These are phyloP conservation scores for Penicillium sp. DNA, from an alignment of 2,329 filamentous ascomycete genomes.

Conservation along the genomic window DNA sequence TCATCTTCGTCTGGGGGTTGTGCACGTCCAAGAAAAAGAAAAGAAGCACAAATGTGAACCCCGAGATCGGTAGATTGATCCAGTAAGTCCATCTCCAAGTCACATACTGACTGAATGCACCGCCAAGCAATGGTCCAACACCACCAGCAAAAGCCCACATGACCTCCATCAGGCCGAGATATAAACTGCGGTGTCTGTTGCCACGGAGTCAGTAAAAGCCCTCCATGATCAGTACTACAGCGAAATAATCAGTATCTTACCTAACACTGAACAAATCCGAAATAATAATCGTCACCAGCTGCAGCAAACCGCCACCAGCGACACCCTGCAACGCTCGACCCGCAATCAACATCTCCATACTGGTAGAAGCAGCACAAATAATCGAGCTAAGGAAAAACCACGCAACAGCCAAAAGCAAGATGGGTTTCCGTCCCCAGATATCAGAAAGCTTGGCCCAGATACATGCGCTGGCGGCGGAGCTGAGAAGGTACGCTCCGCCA, in stretches of 20 bases:
- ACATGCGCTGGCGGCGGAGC: constrained; percentile 57
- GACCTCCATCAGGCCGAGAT: constrained; percentile 45
- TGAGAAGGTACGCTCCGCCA: constrained; percentile 63
- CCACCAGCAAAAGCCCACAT: constrained; percentile 50
- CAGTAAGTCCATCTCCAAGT: constrained; percentile 50
- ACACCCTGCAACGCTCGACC: constrained; percentile 48
- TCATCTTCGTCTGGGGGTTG: constrained; percentile 45
- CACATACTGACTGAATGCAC: constrained; percentile 38
- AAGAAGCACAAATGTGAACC: constrained; percentile 43
- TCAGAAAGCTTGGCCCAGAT: constrained; percentile 60
- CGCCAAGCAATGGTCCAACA: constrained; percentile 47
- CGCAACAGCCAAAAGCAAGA: constrained; percentile 42
- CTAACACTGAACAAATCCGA: constrained; percentile 49
- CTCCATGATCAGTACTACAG: fast-evolving
- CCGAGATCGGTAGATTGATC: constrained; percentile 48
- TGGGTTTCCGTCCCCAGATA: constrained; percentile 51
- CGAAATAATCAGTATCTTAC: constrained; percentile 13
- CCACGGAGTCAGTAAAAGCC: background rate
- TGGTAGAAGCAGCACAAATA: constrained; percentile 41
- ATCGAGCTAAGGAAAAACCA: constrained; percentile 46
- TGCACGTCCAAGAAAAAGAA: constrained; percentile 48
- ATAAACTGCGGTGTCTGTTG: constrained; percentile 39
- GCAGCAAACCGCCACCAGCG: constrained; percentile 46
- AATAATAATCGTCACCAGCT: constrained; percentile 47
- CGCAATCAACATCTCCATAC: constrained; percentile 47